Base-by-base conservation (phyloP, 495 filamentous ascomycete genomes). In the Aspergillus affinis region DNA sequence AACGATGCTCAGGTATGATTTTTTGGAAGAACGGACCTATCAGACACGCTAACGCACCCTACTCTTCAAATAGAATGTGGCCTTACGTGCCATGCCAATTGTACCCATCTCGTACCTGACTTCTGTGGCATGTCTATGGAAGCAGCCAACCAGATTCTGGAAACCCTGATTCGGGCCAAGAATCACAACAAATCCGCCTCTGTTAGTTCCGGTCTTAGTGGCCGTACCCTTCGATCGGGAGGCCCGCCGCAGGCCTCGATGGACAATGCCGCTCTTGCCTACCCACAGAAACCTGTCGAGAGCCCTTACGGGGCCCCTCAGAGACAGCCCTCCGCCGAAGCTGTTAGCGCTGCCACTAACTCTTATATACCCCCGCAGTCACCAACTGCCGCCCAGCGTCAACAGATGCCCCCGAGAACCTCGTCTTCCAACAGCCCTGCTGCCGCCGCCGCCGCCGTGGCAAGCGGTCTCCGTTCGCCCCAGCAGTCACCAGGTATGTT, bases 71-170 rank as follows among this genome's bases (percentile, higher is more conserved):
- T 69, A 91, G 94, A 99, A 85, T 99, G 94, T 72, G 82, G 79
- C 63, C 89, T 97, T 63, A 96, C 93, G 20, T 92, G 88, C 55
- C 94, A 99, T 71, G 87, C 91, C 29, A 82, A 89, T 49, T 99
- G 94, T 73, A 88, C 90, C 26, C 95, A 98, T 76, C 85, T 99
- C 59, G 94, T 99, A 45, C 94, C 94, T 48, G 94, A 99, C 72
- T 99, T 99, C 77, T 99, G 94, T 72, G 94, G 94, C 70, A 99
- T 99, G 93, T 91, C 92, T 52, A 98, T 98, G 94, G 89, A 93
- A 60, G 88, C 89, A 58, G 94, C 94, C 30, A 99, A 97, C 70
- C 86, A 96, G 69, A 97, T 98, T 59, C 78, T 98, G 19, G 70
- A 79, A 53, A 75, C 77, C 7, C 55, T 78, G 56, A 76, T 74